Evolutionary conservation across 305 asterid genomes (phyloP).

Genomic region (Fraxinus latifolia): DNA sequence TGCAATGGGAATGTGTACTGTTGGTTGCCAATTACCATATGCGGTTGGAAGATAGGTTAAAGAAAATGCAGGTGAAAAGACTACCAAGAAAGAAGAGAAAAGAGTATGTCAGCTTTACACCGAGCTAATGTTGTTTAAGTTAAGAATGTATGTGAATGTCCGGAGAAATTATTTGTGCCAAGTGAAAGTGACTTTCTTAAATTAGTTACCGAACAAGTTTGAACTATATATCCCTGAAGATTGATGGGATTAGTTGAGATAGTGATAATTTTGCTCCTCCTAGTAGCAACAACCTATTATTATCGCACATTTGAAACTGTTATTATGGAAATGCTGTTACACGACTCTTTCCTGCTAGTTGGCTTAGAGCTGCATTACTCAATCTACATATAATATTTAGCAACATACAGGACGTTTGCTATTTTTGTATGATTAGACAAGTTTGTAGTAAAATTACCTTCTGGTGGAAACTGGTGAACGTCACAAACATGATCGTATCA

Average conservation of each 20-base stretch:
- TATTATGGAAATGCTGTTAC: not conserved
- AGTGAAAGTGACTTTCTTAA: not conserved
- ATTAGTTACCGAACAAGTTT: not conserved
- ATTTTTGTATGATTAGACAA: conserved; percentile 3
- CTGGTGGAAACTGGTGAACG: not conserved
- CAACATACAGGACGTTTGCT: not conserved
- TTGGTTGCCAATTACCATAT: not conserved
- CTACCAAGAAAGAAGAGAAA: not conserved
- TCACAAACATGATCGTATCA: not conserved
- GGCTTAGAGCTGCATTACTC: not conserved
- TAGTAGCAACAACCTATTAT: not conserved
- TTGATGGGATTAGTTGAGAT: not conserved
- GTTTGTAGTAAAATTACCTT: not conserved
- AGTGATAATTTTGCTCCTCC: not conserved
- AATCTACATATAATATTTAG: not conserved
- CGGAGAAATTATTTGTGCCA: not conserved
- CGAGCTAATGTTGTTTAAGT: not conserved
- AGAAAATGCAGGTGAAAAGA: not conserved
- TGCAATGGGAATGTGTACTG: not conserved
- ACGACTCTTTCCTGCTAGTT: not conserved
- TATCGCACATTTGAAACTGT: conserved; percentile 4
- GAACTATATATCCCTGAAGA: not conserved
- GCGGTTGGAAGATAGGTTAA: not conserved
- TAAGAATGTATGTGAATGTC: not conserved
- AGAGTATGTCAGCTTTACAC: not conserved